These are phyloP conservation scores for Reticulascus tulasneorum DNA, from an alignment of 2,329 filamentous ascomycete genomes.

Conservation along the genomic window DNA sequence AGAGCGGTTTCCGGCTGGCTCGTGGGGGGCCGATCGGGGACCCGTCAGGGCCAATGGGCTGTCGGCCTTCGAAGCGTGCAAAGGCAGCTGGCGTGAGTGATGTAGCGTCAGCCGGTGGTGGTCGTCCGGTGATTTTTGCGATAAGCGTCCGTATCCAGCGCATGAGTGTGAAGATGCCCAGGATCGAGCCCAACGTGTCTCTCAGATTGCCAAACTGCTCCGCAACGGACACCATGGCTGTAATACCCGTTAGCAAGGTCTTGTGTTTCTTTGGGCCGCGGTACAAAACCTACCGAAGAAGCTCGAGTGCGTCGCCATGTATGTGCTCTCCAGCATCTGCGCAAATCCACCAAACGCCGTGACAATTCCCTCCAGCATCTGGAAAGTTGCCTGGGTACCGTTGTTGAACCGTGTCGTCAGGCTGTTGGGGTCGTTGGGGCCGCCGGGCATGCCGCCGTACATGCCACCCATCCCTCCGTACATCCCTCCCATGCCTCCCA, in stretches of 20 bases:
- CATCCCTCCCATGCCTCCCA: slow-evolving; percentile 37
- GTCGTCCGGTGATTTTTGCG: slow-evolving; percentile 88
- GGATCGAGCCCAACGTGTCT: slow-evolving; percentile 85
- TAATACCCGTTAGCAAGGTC: slow-evolving; percentile 6
- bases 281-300: slow-evolving; percentile 75
- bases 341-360: slow-evolving; percentile 96
- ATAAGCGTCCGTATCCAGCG: slow-evolving; percentile 90
- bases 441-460: slow-evolving; percentile 39
- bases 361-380: slow-evolving; percentile 96
- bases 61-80: slow-evolving; percentile 77
- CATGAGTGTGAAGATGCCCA: slow-evolving; percentile 94
- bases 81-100: slow-evolving; percentile 89
- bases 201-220: slow-evolving; percentile 94
- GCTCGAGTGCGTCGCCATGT: slow-evolving; percentile 98
- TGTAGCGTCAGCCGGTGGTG: slow-evolving; percentile 80
- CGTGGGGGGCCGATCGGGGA: slow-evolving; percentile 58
- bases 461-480: slow-evolving; percentile 38
- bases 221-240: slow-evolving; percentile 96
- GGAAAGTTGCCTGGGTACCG: slow-evolving; percentile 93
- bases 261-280: neutral
- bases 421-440: slow-evolving; percentile 87
- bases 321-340: slow-evolving; percentile 99
- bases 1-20: slow-evolving; percentile 89
- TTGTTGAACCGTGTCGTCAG: slow-evolving; percentile 94
- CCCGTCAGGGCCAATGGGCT: slow-evolving; percentile 53